Evolutionary conservation across 2,329 filamentous ascomycete genomes (phyloP).

Genomic region (Leptographium galeiforme): DNA sequence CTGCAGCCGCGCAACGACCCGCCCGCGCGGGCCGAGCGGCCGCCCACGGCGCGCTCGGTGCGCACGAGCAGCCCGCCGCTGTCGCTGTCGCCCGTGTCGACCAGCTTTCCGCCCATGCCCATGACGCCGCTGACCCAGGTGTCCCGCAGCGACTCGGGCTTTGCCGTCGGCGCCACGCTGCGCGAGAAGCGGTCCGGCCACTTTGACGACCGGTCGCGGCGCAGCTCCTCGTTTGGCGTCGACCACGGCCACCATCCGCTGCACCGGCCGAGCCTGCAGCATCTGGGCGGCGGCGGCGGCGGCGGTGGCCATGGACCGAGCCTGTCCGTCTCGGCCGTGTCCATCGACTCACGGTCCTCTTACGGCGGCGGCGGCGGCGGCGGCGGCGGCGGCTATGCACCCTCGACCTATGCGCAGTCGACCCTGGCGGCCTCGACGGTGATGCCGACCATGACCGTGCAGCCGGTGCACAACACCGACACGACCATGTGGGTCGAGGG

Average conservation of each 20-base stretch:
- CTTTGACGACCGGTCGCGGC: slow-evolving; percentile 68
- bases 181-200: slow-evolving; percentile 91
- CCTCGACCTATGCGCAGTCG: slow-evolving; percentile 75
- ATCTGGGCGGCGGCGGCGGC: slow-evolving; percentile 34
- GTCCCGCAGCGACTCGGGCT: slow-evolving; percentile 86
- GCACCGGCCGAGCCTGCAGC: slow-evolving; percentile 60
- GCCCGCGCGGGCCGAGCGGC: slow-evolving; percentile 55
- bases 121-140: slow-evolving; percentile 66
- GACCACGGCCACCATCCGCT: slow-evolving; percentile 51
- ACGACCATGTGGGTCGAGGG: slow-evolving; percentile 75
- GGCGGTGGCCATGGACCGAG: slow-evolving; percentile 31
- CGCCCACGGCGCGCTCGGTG: slow-evolving; percentile 57
- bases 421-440: slow-evolving; percentile 74
- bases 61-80: slow-evolving; percentile 45
- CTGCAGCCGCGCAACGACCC: slow-evolving; percentile 55
- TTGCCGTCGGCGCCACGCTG: slow-evolving; percentile 71
- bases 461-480: slow-evolving; percentile 66
- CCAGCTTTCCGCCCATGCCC: slow-evolving; percentile 62
- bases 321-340: slow-evolving; percentile 45
- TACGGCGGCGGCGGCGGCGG: slow-evolving; percentile 16
- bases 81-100: slow-evolving; percentile 63
- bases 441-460: slow-evolving; percentile 73
- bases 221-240: slow-evolving; percentile 85
- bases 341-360: slow-evolving; percentile 54
- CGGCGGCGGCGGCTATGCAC: slow-evolving; percentile 49